Evolutionary conservation across 2,329 filamentous ascomycete species (phyloP), one percentile per base, ranked within the genome.

Genomic region (Ascochyta viciae-villosae): DNA sequence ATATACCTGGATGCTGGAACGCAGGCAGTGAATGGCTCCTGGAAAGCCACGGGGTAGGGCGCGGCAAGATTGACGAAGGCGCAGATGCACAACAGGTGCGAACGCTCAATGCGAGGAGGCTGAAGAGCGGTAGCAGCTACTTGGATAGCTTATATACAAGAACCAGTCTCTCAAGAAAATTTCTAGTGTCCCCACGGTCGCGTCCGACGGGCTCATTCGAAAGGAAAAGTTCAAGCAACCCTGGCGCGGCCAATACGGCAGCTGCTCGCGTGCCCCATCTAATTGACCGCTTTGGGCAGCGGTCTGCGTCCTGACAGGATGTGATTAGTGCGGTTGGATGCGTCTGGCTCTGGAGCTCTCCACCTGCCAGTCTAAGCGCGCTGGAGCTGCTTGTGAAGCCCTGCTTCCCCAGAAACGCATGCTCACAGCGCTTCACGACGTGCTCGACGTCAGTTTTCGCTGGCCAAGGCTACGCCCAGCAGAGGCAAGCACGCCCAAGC

Each of bases 111-210:
- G 38, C 38, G 43, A 51, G 43, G 22, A 43, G 53, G 47, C 47
- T 51, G 43, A 38, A 43, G 31, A 39, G 27, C 31, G 33, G 38
- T 26, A 56, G 19, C 8, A 29, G 38, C 38, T 43, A 43, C 42
- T 12, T 43, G 5, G 15, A 48, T 43, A 51, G 23, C 27, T 63
- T 69, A 67, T 65, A 68, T 66, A 66, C 39, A 15, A 34, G 22
- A 16, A 48, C 37, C 39, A 57, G 58, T 51, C 58, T 35, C 42
- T 57, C 13, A 29, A 59, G 60, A 64, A 66, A 61, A 63, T 60
- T 64, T 66, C 60, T 64, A 63, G 57, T 60, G 60, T 61, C 57
- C 27, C 55, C 47, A 51, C 58, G 40, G 59, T 63, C 61, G 61
- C 59, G 46, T 65, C 58, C 54, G 57, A 54, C 50, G 62, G 58